These are phyloP conservation scores for Phytopythium delawarense DNA, from an alignment of 352 stramenopile species.

Conservation along the genomic window DNA sequence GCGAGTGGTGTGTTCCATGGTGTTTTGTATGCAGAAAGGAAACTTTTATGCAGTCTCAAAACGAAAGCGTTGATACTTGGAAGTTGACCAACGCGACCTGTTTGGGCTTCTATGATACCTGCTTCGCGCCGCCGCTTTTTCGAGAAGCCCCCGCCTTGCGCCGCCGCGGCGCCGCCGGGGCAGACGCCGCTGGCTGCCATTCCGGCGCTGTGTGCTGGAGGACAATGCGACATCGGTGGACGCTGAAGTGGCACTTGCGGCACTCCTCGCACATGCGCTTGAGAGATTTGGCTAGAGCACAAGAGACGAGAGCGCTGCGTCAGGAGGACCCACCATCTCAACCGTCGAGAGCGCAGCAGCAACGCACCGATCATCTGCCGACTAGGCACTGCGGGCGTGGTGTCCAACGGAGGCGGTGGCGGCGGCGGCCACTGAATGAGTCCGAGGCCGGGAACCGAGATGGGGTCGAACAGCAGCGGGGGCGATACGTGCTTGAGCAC, in stretches of 20 bases:
- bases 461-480: slow-evolving; percentile 24
- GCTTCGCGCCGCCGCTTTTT: background rate
- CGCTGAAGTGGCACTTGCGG: slow-evolving; percentile 57
- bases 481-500: slow-evolving; percentile 27
- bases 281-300: slow-evolving; percentile 15
- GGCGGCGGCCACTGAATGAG: slow-evolving; percentile 21
- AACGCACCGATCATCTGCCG: background rate
- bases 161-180: slow-evolving; percentile 19
- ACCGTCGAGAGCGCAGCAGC: background rate
- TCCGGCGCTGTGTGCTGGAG: slow-evolving; percentile 65
- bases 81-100: too few relatives aligned
- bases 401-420: slow-evolving; percentile 6
- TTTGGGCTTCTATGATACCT: background rate
- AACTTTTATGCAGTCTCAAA: too few relatives aligned
- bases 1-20: too few relatives aligned
- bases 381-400: slow-evolving; percentile 12
- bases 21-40: too few relatives aligned
- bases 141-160: slow-evolving; percentile 15
- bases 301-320: background rate
- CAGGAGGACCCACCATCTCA: background rate
- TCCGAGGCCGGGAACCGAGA: slow-evolving; percentile 13
- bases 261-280: slow-evolving; percentile 72
- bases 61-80: too few relatives aligned
- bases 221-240: slow-evolving; percentile 62
- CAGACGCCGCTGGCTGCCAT: slow-evolving; percentile 37